Conservation (phyloP, 495 filamentous ascomycete species). For the Hamigera avellanea region DNA sequence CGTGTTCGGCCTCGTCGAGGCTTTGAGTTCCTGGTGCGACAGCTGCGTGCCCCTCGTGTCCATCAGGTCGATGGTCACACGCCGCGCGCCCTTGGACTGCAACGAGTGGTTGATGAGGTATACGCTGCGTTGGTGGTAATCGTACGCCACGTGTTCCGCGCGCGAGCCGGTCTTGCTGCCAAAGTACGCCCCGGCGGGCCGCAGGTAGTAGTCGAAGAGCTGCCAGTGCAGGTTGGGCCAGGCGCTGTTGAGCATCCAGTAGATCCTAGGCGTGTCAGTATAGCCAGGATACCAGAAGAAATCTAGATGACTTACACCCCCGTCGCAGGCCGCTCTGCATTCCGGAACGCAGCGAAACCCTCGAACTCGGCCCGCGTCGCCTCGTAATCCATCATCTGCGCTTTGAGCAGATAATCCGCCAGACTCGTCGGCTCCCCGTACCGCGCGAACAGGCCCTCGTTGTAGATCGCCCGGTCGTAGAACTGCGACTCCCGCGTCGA, state of each 20-base stretch:
- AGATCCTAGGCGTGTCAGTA: conserved; percentile 35
- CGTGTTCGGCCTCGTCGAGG: conserved; percentile 9
- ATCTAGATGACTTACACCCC: conserved; percentile 21
- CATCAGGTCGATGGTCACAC: conserved; percentile 35
- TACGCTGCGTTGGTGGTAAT: conserved; percentile 32
- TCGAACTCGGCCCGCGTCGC: conserved; percentile 51
- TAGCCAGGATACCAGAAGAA: background rate
- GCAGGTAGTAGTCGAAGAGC: conserved; percentile 53
- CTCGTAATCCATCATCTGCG: conserved; percentile 53
- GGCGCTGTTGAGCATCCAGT: conserved; percentile 60
- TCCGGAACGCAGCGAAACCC: conserved; percentile 40
- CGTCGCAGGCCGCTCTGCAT: conserved; percentile 39
- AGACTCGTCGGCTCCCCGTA: conserved; percentile 40
- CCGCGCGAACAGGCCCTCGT: conserved; percentile 38
- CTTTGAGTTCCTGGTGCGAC: conserved; percentile 11
- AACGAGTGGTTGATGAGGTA: conserved; percentile 47
- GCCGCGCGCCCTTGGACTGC: conserved; percentile 26
- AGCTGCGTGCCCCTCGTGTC: conserved; percentile 32
- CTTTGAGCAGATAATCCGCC: conserved; percentile 43
- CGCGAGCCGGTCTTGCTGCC: conserved; percentile 43
- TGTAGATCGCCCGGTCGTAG: conserved; percentile 43
- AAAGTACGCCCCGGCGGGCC: conserved; percentile 46
- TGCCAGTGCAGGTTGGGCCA: conserved; percentile 59
- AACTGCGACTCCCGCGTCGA: conserved; percentile 41
- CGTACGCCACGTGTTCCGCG: conserved; percentile 45